phyloP scores from a whole-genome alignment of 1,284 basidiomycete genomes.

The Takashimella tepidaria region DNA sequence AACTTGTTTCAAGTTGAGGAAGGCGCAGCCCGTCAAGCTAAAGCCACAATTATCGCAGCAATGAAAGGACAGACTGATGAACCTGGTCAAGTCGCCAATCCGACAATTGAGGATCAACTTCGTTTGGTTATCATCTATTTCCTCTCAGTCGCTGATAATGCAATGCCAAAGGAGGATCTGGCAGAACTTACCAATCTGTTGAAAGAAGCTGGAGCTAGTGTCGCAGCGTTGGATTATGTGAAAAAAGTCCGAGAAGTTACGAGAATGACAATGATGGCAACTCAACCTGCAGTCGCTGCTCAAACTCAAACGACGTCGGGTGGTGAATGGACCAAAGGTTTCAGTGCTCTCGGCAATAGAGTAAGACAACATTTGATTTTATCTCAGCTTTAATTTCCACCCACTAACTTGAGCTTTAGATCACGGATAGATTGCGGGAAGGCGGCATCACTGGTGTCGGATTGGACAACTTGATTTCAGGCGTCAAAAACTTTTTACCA shows the following conservation, averaged over 20 bases:
- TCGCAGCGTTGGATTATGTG: constrained; percentile 87
- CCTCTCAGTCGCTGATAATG: constrained; percentile 74
- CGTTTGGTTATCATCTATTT: constrained; percentile 92
- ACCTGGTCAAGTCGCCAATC: constrained; percentile 53
- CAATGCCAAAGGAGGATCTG: constrained; percentile 78
- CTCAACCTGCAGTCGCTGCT: constrained; percentile 63
- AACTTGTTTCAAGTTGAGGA: constrained; percentile 97
- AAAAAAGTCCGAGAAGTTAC: constrained; percentile 87
- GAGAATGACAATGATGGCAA: constrained; percentile 75
- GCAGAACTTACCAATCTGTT: constrained; percentile 82
- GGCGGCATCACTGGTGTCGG: constrained; percentile 62
- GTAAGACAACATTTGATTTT: constrained; percentile 50
- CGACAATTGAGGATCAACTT: constrained; percentile 77
- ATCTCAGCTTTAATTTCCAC: no score
- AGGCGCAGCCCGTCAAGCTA: constrained; percentile 76
- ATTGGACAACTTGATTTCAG: constrained; percentile 90
- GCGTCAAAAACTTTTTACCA: constrained; percentile 97
- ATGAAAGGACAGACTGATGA: constrained; percentile 55
- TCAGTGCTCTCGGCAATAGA: constrained; percentile 84
- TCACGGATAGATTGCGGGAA: constrained; percentile 89
- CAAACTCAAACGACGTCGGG: constrained; percentile 46
- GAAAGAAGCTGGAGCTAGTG: constrained; percentile 69
- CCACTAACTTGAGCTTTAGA: constrained; percentile 37
- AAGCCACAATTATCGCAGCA: constrained; percentile 73
- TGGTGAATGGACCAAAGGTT: constrained; percentile 64